Conservation (phyloP, 371 early-diverging fungal species). For the Mycotypha africana region DNA sequence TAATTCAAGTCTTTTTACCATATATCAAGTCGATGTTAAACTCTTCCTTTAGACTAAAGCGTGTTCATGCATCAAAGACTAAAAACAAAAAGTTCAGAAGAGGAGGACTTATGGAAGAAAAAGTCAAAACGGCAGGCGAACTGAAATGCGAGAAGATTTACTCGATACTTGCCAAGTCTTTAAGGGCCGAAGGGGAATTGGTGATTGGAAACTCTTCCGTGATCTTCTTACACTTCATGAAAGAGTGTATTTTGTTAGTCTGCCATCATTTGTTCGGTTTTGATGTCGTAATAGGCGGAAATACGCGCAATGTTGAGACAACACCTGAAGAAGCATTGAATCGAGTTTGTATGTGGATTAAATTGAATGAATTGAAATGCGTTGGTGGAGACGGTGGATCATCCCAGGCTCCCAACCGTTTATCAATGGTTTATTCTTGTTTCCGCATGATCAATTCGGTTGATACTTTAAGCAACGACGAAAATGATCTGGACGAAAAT, state of each 20-base stretch:
- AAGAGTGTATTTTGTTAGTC: no score
- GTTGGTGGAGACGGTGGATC: constrained; percentile 26
- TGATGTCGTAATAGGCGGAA: constrained; percentile 23
- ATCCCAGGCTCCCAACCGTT: constrained; percentile 7
- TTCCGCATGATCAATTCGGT: constrained; percentile 35
- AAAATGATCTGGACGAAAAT: constrained; percentile 14
- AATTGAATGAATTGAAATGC: constrained; percentile 32
- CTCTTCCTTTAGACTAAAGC: constrained; percentile 20
- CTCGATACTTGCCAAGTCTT: constrained; percentile 14
- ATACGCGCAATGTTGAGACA: background rate
- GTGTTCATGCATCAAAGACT: no score
- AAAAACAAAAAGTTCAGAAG: no score
- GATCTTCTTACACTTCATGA: no score
- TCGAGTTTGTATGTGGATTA: constrained; percentile 35
- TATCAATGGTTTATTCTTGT: constrained; percentile 26
- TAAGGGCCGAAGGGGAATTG: constrained; percentile 5
- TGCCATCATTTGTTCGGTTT: constrained; percentile 32
- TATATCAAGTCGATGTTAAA: constrained; percentile 18
- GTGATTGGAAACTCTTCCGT: no score
- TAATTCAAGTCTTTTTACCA: constrained; percentile 27
- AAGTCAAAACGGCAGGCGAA: constrained; percentile 31
- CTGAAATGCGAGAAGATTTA: constrained; percentile 26
- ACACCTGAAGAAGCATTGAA: constrained; percentile 28
- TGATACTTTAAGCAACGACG: constrained; percentile 13
- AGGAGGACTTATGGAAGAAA: no score